Percentiles rank a stretch among this genome's conserved stretches.
These are phyloP conservation scores for Lactifluus volemus DNA, from an alignment of 768 basidiomycete genomes.

Conservation along the genomic window DNA sequence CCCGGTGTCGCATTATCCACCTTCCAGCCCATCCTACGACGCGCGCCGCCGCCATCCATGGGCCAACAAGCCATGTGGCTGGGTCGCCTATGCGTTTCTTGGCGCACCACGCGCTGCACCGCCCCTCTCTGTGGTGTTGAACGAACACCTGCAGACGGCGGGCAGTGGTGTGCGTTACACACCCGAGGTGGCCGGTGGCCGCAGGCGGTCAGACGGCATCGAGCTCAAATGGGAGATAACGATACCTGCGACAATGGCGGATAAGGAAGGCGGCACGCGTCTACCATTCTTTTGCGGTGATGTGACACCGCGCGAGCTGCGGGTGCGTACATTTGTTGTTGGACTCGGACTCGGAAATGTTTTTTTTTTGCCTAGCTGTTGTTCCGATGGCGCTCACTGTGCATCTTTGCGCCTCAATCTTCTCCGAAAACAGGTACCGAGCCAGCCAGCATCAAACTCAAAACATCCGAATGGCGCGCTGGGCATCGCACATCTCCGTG, in stretches of 20 bases:
- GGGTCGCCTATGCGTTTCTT: slow-evolving; percentile 61
- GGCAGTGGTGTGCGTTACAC: slow-evolving; percentile 35
- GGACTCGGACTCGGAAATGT: too few relatives aligned
- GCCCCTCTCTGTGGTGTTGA: slow-evolving; percentile 45
- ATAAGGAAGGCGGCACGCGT: slow-evolving; percentile 24
- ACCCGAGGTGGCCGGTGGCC: slow-evolving; percentile 42
- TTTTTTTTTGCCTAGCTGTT: background rate
- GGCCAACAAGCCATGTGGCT: slow-evolving; percentile 47
- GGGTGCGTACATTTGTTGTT: slow-evolving; percentile 32
- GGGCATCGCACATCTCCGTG: too few relatives aligned
- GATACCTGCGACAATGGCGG: slow-evolving; percentile 25
- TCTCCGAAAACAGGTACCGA: too few relatives aligned
- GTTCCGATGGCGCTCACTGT: too few relatives aligned
- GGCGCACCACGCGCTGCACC: slow-evolving; percentile 34
- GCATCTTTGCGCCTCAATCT: too few relatives aligned
- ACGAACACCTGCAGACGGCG: slow-evolving; percentile 33
- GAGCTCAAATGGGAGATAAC: slow-evolving; percentile 52
- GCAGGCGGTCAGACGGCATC: slow-evolving; percentile 46
- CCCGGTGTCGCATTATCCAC: slow-evolving; percentile 44
- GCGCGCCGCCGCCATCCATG: slow-evolving; percentile 43
- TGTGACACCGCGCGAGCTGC: slow-evolving; percentile 47
- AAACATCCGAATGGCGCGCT: too few relatives aligned
- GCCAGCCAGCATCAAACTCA: too few relatives aligned
- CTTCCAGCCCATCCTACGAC: slow-evolving; percentile 35
- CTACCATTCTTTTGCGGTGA: slow-evolving; percentile 74